Percentiles rank a stretch among this genome's conserved stretches.
Conservation (phyloP, 2,329 filamentous ascomycete genomes). For the Venturia asperata region DNA sequence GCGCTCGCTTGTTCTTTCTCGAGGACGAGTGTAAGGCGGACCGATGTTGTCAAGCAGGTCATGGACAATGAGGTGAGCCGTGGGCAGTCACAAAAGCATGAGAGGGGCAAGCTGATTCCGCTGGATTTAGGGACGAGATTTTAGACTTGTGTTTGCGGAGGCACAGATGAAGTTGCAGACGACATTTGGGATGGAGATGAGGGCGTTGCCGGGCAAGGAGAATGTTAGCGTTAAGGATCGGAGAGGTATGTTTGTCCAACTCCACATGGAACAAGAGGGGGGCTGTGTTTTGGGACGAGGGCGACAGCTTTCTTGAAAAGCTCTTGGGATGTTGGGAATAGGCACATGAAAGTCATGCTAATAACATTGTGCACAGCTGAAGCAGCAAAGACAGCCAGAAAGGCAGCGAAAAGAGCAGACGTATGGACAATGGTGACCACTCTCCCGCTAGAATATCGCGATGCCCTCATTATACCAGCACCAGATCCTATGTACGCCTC, state of each 20-base stretch:
- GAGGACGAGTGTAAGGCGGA: slow-evolving; percentile 45
- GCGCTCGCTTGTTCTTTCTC: slow-evolving; percentile 55
- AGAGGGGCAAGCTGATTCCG: slow-evolving; percentile 47
- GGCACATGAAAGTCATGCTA: slow-evolving; percentile 15
- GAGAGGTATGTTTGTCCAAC: slow-evolving; percentile 49
- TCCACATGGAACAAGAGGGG: slow-evolving; percentile 15
- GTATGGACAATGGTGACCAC: slow-evolving; percentile 71
- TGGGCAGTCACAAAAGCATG: not conserved
- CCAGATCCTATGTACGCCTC: slow-evolving; percentile 76
- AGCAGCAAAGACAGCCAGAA: slow-evolving; percentile 47
- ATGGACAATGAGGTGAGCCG: not conserved
- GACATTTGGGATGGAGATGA: slow-evolving; percentile 88
- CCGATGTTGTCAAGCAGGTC: slow-evolving; percentile 51
- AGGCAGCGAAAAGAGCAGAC: slow-evolving; percentile 49
- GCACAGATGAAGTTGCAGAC: slow-evolving; percentile 65
- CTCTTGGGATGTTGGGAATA: not conserved
- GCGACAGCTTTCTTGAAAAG: not conserved
- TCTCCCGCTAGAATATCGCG: slow-evolving; percentile 60
- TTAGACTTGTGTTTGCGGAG: slow-evolving; percentile 67
- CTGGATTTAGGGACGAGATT: slow-evolving; percentile 45
- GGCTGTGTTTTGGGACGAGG: slow-evolving; percentile 13
- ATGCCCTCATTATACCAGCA: slow-evolving; percentile 58
- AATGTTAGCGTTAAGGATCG: slow-evolving; percentile 75
- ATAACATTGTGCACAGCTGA: slow-evolving; percentile 30
- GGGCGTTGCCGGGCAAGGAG: slow-evolving; percentile 72